These are phyloP conservation scores for Hemileccinum hortonii DNA, from an alignment of 1,284 basidiomycete genomes.

Conservation along the genomic window DNA sequence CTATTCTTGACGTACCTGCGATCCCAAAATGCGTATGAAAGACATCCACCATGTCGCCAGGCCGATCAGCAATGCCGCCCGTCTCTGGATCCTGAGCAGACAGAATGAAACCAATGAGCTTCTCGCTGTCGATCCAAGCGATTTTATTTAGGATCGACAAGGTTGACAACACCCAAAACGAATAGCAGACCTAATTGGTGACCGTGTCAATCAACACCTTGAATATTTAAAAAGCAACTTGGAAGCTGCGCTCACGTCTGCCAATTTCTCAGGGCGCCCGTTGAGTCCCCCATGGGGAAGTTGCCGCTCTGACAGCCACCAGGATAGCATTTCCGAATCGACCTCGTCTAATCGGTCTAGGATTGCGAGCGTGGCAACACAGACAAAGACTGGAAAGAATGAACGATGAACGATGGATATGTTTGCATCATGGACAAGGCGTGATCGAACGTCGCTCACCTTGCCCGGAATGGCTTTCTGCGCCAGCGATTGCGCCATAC, in stretches of 20 bases:
- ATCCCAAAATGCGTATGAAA: constrained; percentile 96
- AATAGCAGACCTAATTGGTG: constrained; percentile 83
- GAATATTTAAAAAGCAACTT: neutral
- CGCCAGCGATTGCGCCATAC: constrained; percentile 81
- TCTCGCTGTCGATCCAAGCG: constrained; percentile 89
- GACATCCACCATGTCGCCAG: constrained; percentile 92
- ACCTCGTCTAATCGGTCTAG: constrained; percentile 78
- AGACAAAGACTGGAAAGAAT: constrained; percentile 75
- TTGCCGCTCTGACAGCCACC: constrained; percentile 95
- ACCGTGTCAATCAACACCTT: neutral
- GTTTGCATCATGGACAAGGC: too few relatives aligned
- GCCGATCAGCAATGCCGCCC: constrained; percentile 93
- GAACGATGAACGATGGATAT: too few relatives aligned
- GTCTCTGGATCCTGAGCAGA: constrained; percentile 86
- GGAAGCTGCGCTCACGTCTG: constrained; percentile 71
- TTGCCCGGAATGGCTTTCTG: constrained; percentile 91
- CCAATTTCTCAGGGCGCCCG: constrained; percentile 95
- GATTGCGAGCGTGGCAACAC: constrained; percentile 84
- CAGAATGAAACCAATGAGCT: constrained; percentile 80
- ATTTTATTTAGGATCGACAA: constrained; percentile 84
- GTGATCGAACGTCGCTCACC: constrained; percentile 47
- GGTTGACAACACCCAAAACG: constrained; percentile 93
- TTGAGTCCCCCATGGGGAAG: constrained; percentile 92
- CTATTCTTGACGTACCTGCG: constrained; percentile 59
- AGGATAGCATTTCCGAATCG: constrained; percentile 74